Evolutionary conservation across 2,329 filamentous ascomycete genomes (phyloP), one percentile per base, ranked within the genome.

Genomic region (Annulohypoxylon truncatum): DNA sequence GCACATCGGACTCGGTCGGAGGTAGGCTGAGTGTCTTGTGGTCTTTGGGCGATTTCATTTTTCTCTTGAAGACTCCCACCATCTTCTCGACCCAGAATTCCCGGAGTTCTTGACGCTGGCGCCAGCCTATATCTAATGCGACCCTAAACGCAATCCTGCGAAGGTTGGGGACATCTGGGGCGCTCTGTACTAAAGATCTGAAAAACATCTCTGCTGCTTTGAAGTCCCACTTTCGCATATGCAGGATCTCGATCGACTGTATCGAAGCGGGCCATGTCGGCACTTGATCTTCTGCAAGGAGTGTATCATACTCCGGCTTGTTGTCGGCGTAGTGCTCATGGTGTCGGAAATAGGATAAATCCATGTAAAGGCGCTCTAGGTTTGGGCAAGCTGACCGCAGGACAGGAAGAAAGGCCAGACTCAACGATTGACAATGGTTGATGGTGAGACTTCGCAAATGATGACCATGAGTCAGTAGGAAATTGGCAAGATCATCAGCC

Each of bases 91-190:
- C 89, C 92, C 94, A 97, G 69, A 88, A 87, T 70, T 91, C 88
- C 38, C 94, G 87, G 73, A 97, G 90, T n/a, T 85, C 85, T 15
- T 92, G 92, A 42, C 95, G 88, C 74, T 93, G 88, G 66, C 93
- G 90, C 92, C 94, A 97, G 9, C 91, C 89, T 47, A 89, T 86
- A 73, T 94, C 89, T 50, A 97, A 82, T 77, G 93, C 95, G 0
- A 91, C 90, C 73, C 90, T 92, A 70, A 97, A 86, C 1, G 87
- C 84, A 9, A 97, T 81, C 44, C 85, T 83, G 7, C 93, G 89
- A 22, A 98, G 84, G 62, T 88, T 81, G 0, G 84, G 87, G 20
- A 98, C 77, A 2, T 85, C 79, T 1, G 84, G 81, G 0, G 94
- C 93, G 52, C 87, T 88, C 62, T 94, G 85, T 20, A 95, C 85